Evolutionary conservation across 2,329 filamentous ascomycete genomes (phyloP).

Genomic region (Macroventuria anomochaeta): DNA sequence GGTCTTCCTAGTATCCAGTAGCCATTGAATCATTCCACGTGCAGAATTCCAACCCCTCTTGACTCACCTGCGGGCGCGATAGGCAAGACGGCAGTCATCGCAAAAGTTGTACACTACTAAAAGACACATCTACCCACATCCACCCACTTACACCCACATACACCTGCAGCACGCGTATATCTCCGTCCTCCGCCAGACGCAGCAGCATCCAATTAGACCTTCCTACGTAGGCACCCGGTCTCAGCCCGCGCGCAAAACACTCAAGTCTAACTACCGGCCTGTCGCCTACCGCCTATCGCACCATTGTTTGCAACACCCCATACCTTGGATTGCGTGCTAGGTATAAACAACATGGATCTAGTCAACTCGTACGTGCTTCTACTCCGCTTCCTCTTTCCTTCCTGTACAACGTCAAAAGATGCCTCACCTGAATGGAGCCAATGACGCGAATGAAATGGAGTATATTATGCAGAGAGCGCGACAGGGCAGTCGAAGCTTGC

Average conservation of each 20-base stretch:
- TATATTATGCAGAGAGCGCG: conserved; percentile 33
- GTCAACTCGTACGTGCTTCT: conserved; percentile 49
- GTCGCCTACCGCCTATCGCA: conserved; percentile 24
- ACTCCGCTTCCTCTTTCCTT: conserved; percentile 15
- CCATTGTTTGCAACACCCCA: conserved; percentile 25
- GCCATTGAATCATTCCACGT: conserved; percentile 33
- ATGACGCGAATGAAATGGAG: conserved; percentile 29
- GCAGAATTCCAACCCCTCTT: conserved; percentile 34
- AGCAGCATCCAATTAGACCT: conserved; percentile 32
- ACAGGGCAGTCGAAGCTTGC: conserved; percentile 44
- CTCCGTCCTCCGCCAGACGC: conserved; percentile 19
- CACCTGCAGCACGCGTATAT: conserved; percentile 25
- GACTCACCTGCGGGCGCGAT: conserved; percentile 32
- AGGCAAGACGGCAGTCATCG: conserved; percentile 17
- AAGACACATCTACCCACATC: conserved; percentile 43
- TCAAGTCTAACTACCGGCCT: conserved; percentile 28
- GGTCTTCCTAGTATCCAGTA: conserved; percentile 11
- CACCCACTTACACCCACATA: conserved; percentile 28
- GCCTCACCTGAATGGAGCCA: conserved; percentile 28
- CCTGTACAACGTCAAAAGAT: conserved; percentile 20
- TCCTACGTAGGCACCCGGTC: conserved; percentile 35
- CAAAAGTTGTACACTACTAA: conserved; percentile 39
- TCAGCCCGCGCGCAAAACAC: conserved; percentile 24
- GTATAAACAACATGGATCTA: conserved; percentile 48
- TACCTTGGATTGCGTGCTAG: conserved; percentile 34